A percentile compares a stretch with the other conserved stretches of the same genome.
Evolutionary conservation across 108 stramenopile species (phyloP).

Genomic region (Schizochytrium sp.): DNA sequence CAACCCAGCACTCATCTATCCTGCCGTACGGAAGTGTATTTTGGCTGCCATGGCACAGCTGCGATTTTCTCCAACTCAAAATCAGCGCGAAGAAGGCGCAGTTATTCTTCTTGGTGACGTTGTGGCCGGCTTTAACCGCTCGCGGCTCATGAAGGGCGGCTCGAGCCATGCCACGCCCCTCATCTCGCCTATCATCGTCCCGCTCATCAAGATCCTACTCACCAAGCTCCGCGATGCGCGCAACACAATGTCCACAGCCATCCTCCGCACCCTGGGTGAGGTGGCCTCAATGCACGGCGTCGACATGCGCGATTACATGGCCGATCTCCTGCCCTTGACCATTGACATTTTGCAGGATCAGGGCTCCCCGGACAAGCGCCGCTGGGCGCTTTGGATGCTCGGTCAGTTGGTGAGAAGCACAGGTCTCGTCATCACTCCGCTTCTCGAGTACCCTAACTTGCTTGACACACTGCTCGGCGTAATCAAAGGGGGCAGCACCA

Average conservation of each 20-base stretch:
- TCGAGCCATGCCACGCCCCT: slow-evolving; percentile 60
- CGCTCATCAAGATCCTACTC: background rate
- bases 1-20: slow-evolving; percentile 75
- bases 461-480: slow-evolving; percentile 68
- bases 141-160: slow-evolving; percentile 58
- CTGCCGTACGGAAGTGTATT: slow-evolving; percentile 59
- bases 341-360: slow-evolving; percentile 77
- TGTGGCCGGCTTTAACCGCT: slow-evolving; percentile 58
- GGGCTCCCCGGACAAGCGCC: slow-evolving; percentile 69
- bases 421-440: slow-evolving; percentile 78
- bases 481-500: slow-evolving; percentile 61
- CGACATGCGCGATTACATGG: slow-evolving; percentile 49
- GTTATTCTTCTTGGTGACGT: slow-evolving; percentile 62
- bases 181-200: background rate
- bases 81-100: slow-evolving; percentile 46
- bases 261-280: slow-evolving; percentile 80
- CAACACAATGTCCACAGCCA: slow-evolving; percentile 45
- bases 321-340: slow-evolving; percentile 63
- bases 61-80: background rate
- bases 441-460: slow-evolving; percentile 78
- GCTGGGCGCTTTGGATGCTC: slow-evolving; percentile 73
- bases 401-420: slow-evolving; percentile 81
- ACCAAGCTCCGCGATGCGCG: background rate
- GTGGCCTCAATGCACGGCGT: slow-evolving; percentile 66
- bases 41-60: slow-evolving; percentile 29